Percentiles rank a stretch among this genome's conserved stretches.
Conservation (phyloP, 257 asterid genomes). For the Salvia splendens region DNA sequence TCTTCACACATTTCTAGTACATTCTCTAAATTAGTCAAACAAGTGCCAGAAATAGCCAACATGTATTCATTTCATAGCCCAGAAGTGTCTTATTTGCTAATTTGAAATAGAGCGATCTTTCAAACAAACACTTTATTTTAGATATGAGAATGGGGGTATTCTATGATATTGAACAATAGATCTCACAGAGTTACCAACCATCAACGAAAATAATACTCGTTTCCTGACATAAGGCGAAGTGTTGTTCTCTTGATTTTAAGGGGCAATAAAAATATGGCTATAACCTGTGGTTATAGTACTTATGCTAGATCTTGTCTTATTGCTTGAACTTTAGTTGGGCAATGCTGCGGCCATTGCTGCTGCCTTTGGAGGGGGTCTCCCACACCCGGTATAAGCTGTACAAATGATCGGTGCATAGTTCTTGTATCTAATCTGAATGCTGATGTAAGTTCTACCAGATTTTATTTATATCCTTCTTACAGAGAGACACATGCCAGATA, state of each 20-base stretch:
- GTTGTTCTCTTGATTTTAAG: too few relatives aligned
- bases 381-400: slow-evolving; percentile 89
- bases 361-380: slow-evolving; percentile 97
- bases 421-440: slow-evolving; percentile 86
- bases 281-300: slow-evolving; percentile 12
- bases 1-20: background rate
- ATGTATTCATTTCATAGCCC: too few relatives aligned
- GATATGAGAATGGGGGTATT: too few relatives aligned
- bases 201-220: too few relatives aligned
- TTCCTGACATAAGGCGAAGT: too few relatives aligned
- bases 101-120: too few relatives aligned
- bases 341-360: slow-evolving; percentile 96
- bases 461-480: slow-evolving; percentile 4
- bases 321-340: slow-evolving; percentile 57
- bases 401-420: slow-evolving; percentile 92
- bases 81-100: too few relatives aligned
- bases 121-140: too few relatives aligned
- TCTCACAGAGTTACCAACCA: too few relatives aligned
- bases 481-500: background rate
- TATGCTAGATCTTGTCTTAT: slow-evolving; percentile 17
- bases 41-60: background rate
- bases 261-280: too few relatives aligned
- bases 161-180: too few relatives aligned
- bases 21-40: background rate
- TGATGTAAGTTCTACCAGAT: slow-evolving; percentile 58